These are phyloP conservation scores for Scheffersomyces lignicola DNA, from an alignment of 1,139 yeast species.

Conservation along the genomic window DNA sequence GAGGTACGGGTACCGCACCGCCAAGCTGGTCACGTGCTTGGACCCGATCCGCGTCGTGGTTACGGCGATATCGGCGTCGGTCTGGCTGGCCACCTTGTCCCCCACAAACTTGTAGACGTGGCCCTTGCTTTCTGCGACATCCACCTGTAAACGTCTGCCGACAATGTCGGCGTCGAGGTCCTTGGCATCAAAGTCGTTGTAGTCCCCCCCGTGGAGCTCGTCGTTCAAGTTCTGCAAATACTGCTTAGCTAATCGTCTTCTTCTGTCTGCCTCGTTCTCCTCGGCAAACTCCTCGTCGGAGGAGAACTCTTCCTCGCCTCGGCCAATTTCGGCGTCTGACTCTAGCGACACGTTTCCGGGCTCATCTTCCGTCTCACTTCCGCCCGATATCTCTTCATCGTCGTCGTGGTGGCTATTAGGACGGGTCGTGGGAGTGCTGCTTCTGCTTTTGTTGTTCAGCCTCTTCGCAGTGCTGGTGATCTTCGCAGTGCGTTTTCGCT, in stretches of 20 bases:
- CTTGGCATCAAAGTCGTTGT: constrained; percentile 81
- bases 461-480: constrained; percentile 17
- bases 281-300: constrained; percentile 70
- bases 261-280: constrained; percentile 89
- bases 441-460: constrained; percentile 9
- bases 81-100: constrained; percentile 43
- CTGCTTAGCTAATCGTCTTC: constrained; percentile 92
- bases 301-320: constrained; percentile 41
- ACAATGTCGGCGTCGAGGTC: constrained; percentile 87
- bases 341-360: constrained; percentile 22
- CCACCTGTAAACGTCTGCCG: constrained; percentile 76
- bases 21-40: constrained; percentile 54
- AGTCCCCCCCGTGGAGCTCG: constrained; percentile 41
- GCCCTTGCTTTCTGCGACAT: constrained; percentile 89
- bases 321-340: constrained; percentile 19
- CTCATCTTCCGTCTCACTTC: constrained; percentile 36
- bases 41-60: constrained; percentile 58
- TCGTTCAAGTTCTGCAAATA: constrained; percentile 76
- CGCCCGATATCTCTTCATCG: constrained; percentile 46
- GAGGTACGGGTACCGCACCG: constrained; percentile 57
- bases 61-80: constrained; percentile 33
- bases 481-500: constrained; percentile 43
- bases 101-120: constrained; percentile 71
- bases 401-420: constrained; percentile 8
- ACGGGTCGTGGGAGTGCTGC: constrained; percentile 8